A percentile compares a stretch with the other conserved stretches of the same genome.
Evolutionary conservation across 305 asterid species (phyloP).

Genomic region (Euphrasia arctica): DNA sequence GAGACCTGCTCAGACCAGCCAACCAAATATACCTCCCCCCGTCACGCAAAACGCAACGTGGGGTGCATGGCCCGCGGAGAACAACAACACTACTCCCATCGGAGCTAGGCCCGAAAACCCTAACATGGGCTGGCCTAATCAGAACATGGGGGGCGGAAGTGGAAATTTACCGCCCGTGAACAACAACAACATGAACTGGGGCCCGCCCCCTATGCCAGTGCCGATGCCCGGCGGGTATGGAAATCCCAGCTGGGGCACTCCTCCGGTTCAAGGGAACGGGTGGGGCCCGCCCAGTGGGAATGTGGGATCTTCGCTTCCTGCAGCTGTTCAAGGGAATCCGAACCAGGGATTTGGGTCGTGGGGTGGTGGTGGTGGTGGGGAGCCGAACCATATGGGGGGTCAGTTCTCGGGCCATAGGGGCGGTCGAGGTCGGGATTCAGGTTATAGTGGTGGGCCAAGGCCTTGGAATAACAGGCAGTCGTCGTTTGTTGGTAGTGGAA

Average conservation of each 20-base stretch:
- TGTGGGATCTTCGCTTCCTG: constrained; percentile 44
- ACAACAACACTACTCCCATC: constrained; percentile 29
- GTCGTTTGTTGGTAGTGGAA: constrained; percentile 21
- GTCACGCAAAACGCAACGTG: constrained; percentile 49
- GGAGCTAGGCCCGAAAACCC: constrained; percentile 48
- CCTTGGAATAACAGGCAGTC: constrained; percentile 66
- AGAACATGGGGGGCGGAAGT: too few species aligned
- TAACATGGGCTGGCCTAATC: constrained; percentile 48
- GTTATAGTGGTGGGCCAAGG: constrained; percentile 45
- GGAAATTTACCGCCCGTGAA: background rate
- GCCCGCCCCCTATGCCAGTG: constrained; percentile 34
- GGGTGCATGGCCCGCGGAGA: constrained; percentile 45
- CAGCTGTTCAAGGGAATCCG: constrained; percentile 18
- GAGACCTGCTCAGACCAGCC: constrained; percentile 58
- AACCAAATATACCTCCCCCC: constrained; percentile 53
- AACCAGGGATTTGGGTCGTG: constrained; percentile 60
- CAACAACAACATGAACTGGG: constrained; percentile 37
- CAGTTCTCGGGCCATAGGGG: constrained; percentile 54
- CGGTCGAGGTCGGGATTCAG: constrained; percentile 50
- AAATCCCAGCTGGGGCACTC: constrained; percentile 42
- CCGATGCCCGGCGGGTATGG: constrained; percentile 16
- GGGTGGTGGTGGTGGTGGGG: constrained; percentile 47
- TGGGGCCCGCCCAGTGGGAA: constrained; percentile 63
- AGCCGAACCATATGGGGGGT: constrained; percentile 45
- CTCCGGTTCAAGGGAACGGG: constrained; percentile 27